Conservation (phyloP, 495 filamentous ascomycete genomes). For the Xylaria bambusicola region DNA sequence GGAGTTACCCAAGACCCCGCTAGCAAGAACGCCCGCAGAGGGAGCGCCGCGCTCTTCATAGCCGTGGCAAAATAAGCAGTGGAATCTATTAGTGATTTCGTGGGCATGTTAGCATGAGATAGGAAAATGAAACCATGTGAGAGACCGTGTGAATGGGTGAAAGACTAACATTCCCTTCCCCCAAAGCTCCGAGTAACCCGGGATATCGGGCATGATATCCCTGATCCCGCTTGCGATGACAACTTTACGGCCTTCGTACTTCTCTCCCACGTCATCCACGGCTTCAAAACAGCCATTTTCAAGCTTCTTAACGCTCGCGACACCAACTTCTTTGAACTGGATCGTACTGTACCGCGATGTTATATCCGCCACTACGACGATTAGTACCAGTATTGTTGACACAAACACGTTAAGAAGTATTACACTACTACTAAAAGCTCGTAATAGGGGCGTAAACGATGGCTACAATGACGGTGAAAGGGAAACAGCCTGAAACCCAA, state of each 20-base stretch:
- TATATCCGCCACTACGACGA: constrained; percentile 30
- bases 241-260: constrained; percentile 48
- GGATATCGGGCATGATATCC: constrained; percentile 38
- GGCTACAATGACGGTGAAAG: too few relatives aligned
- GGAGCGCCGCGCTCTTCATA: constrained; percentile 31
- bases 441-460: too few relatives aligned
- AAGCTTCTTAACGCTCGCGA: constrained; percentile 29
- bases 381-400: not conserved
- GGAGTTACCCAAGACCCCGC: constrained; percentile 16
- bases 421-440: not conserved
- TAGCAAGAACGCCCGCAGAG: constrained; percentile 32
- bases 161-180: constrained; percentile 37
- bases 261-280: constrained; percentile 31
- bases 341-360: constrained; percentile 41
- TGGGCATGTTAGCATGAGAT: not conserved
- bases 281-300: constrained; percentile 38
- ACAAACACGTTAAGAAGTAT: not conserved
- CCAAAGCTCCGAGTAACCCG: constrained; percentile 46
- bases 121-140: too few relatives aligned
- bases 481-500: too few relatives aligned
- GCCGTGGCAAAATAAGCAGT: constrained; percentile 38
- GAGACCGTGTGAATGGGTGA: not conserved
- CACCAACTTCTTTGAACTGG: constrained; percentile 38
- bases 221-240: constrained; percentile 50
- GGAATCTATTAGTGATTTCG: constrained; percentile 21